Conservation (phyloP, 2,329 filamentous ascomycete species). For the Polychaeton citri region DNA sequence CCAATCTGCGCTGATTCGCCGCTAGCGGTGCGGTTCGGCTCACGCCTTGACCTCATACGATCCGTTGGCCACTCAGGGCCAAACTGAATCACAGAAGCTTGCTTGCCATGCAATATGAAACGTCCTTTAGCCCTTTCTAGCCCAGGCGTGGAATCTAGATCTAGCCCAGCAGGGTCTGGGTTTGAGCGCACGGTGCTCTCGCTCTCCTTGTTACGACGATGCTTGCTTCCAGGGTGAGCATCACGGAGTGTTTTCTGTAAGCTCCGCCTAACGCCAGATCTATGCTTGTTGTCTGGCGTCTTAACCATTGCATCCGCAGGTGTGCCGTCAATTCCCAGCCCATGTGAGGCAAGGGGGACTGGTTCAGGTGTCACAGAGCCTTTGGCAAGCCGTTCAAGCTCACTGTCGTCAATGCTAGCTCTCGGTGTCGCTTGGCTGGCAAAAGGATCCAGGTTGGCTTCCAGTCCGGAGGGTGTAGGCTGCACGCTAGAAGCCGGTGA, state of each 20-base stretch:
- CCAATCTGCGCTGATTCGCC: background rate
- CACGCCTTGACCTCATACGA: slow-evolving; percentile 18
- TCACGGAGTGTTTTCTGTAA: slow-evolving; percentile 83
- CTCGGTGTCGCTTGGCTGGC: slow-evolving; percentile 7
- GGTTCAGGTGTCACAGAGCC: slow-evolving; percentile 5
- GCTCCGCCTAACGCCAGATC: slow-evolving; percentile 62
- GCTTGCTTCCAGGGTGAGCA: slow-evolving; percentile 42
- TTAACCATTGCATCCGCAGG: background rate
- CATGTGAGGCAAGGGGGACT: background rate
- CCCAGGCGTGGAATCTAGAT: slow-evolving; percentile 45
- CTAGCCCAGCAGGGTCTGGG: slow-evolving; percentile 40
- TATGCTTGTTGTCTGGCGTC: slow-evolving; percentile 10
- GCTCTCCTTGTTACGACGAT: slow-evolving; percentile 65
- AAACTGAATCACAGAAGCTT: slow-evolving; percentile 94
- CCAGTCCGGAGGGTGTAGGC: background rate
- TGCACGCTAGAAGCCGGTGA: slow-evolving; percentile 16
- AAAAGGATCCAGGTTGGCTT: slow-evolving; percentile 1
- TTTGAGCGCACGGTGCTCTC: slow-evolving; percentile 38
- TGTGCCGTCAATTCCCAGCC: slow-evolving; percentile 9
- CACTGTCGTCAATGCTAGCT: slow-evolving; percentile 9
- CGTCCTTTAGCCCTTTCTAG: slow-evolving; percentile 69
- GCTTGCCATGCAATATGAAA: slow-evolving; percentile 95
- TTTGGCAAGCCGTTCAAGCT: slow-evolving; percentile 13
- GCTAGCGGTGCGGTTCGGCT: slow-evolving; percentile 3
- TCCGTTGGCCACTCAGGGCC: slow-evolving; percentile 71